phyloP scores from a whole-genome alignment of 495 filamentous ascomycete genomes.

The Penicillium nucicola region DNA sequence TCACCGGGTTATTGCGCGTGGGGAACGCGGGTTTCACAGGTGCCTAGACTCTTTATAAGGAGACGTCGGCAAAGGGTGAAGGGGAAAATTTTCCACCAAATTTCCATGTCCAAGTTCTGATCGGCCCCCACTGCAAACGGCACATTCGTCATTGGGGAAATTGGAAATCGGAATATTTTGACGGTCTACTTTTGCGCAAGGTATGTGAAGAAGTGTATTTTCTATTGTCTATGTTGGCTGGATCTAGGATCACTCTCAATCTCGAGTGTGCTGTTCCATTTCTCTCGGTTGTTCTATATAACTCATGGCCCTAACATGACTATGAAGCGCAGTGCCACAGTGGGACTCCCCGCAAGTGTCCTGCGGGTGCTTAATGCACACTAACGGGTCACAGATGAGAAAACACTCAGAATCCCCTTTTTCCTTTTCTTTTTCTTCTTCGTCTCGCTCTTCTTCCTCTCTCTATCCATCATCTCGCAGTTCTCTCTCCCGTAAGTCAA shows the following conservation, averaged over 20 bases:
- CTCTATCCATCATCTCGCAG: constrained; percentile 37
- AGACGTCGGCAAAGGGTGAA: background rate
- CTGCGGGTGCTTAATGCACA: constrained; percentile 9
- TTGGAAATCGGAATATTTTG: background rate
- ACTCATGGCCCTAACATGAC: too few relatives aligned
- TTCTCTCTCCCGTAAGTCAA: constrained; percentile 23
- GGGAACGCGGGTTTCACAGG: constrained; percentile 17
- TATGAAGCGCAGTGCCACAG: background rate
- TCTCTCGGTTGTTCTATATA: too few relatives aligned
- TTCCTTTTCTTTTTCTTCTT: constrained; percentile 24
- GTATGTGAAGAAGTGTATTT: background rate
- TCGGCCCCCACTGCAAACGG: background rate
- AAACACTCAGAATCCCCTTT: constrained; percentile 14
- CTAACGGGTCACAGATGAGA: constrained; percentile 5
- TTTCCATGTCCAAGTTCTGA: background rate
- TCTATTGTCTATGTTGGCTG: too few relatives aligned
- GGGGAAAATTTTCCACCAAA: background rate
- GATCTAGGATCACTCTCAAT: too few relatives aligned
- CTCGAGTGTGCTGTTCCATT: too few relatives aligned
- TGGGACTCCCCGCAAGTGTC: constrained; percentile 11
- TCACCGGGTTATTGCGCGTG: constrained; percentile 25
- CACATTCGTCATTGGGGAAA: constrained; percentile 1
- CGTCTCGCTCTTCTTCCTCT: constrained; percentile 28
- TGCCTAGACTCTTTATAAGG: constrained; percentile 15
- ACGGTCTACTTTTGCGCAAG: too few relatives aligned